A percentile compares a stretch with the other conserved stretches of the same genome.
Evolutionary conservation across 2,329 filamentous ascomycete genomes (phyloP).

Genomic region (Sporothrix humicola): DNA sequence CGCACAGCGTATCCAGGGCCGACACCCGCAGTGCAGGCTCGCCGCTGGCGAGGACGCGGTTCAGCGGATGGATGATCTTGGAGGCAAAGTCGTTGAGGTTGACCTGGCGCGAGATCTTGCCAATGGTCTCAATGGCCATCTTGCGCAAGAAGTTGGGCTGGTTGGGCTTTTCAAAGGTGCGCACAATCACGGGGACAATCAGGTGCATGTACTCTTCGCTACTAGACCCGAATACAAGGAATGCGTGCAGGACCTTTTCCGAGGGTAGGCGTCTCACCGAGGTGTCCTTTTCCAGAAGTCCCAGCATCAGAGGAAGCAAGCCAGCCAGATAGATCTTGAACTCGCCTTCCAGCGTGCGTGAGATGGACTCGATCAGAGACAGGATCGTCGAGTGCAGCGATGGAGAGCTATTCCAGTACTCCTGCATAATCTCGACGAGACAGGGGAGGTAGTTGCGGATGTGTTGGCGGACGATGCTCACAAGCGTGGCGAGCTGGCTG

Average conservation of each 20-base stretch:
- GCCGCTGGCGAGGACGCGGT: constrained; percentile 75
- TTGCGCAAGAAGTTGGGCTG: constrained; percentile 81
- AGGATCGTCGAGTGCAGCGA: constrained; percentile 90
- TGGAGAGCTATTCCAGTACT: constrained; percentile 84
- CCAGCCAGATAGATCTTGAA: constrained; percentile 96
- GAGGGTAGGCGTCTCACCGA: constrained; percentile 79
- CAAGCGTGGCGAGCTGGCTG: constrained; percentile 90
- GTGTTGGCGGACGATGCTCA: constrained; percentile 94
- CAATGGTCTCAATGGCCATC: constrained; percentile 91
- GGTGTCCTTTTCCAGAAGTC: constrained; percentile 85
- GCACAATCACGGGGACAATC: constrained; percentile 93
- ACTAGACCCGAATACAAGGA: constrained; percentile 93
- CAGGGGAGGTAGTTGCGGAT: constrained; percentile 88
- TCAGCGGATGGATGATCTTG: constrained; percentile 92
- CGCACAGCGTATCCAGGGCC: constrained; percentile 91
- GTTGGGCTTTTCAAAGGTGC: constrained; percentile 87
- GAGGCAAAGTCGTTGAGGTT: constrained; percentile 97
- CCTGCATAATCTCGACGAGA: constrained; percentile 83
- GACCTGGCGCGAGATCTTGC: constrained; percentile 91
- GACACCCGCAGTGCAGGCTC: constrained; percentile 78
- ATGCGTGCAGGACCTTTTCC: constrained; percentile 90
- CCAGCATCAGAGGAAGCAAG: constrained; percentile 90
- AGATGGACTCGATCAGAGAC: constrained; percentile 89
- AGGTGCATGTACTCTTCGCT: constrained; percentile 99
- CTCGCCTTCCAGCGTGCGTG: constrained; percentile 90